Conservation (phyloP, 2,329 filamentous ascomycete species). For the Nectriaceae sp. region DNA sequence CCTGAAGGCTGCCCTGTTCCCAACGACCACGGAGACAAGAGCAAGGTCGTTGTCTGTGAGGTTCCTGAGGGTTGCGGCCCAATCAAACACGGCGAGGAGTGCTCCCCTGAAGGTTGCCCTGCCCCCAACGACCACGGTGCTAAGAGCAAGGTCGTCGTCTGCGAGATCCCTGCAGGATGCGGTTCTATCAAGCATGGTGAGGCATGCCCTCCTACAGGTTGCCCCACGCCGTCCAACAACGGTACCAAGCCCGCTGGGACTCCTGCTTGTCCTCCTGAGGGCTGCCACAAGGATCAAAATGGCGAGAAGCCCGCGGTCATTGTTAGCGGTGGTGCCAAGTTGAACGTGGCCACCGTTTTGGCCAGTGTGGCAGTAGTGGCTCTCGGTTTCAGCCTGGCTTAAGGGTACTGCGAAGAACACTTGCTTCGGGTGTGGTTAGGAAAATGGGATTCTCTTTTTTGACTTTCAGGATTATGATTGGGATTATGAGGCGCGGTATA, state of each 20-base stretch:
- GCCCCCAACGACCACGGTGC: too few relatives aligned
- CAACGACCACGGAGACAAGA: too few relatives aligned
- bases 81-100: neutral
- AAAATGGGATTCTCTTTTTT: neutral
- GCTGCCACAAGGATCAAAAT: neutral
- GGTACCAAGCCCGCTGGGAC: neutral
- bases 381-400: neutral
- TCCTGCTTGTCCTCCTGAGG: neutral
- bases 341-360: neutral
- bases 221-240: too few relatives aligned
- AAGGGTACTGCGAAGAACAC: neutral
- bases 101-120: slow-evolving; percentile 2
- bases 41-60: neutral
- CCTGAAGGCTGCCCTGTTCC: neutral
- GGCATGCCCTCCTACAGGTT: neutral
- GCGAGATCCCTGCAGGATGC: neutral
- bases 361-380: neutral
- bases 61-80: neutral
- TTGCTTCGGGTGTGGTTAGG: neutral
- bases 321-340: neutral
- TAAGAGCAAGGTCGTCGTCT: neutral
- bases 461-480: neutral
- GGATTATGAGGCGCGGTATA: neutral
- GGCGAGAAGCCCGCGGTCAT: too few relatives aligned
- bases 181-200: neutral